Evolutionary conservation across 1,284 basidiomycete genomes (phyloP).

Genomic region (Ustilago hordei): DNA sequence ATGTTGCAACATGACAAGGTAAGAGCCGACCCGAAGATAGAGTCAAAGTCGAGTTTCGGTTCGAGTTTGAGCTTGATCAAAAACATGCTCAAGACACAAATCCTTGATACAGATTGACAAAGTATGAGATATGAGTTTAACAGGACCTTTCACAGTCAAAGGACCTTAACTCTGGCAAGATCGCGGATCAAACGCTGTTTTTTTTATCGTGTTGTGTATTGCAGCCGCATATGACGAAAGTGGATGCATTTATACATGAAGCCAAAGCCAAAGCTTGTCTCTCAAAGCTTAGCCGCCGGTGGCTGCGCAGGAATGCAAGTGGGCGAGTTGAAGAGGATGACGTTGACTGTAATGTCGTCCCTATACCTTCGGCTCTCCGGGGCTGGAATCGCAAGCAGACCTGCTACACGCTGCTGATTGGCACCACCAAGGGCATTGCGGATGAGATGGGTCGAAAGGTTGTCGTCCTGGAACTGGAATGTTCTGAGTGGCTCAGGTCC

Average conservation of each 20-base stretch:
- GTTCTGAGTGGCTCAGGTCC: conserved; percentile 50
- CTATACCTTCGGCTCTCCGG: conserved; percentile 75
- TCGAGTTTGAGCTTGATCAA: background rate
- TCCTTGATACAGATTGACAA: background rate
- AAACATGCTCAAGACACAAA: background rate
- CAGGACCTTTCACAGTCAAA: background rate
- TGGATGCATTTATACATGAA: background rate
- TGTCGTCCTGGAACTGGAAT: conserved; percentile 76
- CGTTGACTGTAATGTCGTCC: conserved; percentile 63
- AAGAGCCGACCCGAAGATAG: background rate
- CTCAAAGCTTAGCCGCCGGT: conserved; percentile 28
- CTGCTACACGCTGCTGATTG: conserved; percentile 77
- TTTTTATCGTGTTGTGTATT: conserved; percentile 8
- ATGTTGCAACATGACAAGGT: background rate
- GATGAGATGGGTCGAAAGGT: conserved; percentile 89
- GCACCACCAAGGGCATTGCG: conserved; percentile 93
- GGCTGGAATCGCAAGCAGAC: conserved; percentile 85
- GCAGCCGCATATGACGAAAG: conserved; percentile 5
- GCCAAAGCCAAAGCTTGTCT: background rate
- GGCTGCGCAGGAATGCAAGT: conserved; percentile 17
- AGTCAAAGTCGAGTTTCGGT: background rate
- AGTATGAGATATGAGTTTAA: background rate
- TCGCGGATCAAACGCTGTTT: background rate
- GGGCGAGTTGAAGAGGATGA: conserved; percentile 59
- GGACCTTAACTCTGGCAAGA: background rate